Conservation (phyloP, 148 eudicot genomes). For the Chenopodium suecicum region DNA sequence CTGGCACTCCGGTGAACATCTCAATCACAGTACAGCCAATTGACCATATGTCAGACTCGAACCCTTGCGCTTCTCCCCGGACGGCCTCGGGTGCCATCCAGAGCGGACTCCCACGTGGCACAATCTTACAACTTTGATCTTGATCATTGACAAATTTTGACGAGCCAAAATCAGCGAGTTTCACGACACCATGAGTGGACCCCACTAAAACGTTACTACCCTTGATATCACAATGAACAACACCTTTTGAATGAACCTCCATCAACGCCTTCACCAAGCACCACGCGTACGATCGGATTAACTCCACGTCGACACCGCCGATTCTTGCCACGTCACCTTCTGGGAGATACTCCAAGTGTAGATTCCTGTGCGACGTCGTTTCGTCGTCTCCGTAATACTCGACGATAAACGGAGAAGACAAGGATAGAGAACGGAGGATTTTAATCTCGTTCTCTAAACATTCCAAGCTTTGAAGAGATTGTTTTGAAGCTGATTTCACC, state of each 20-base stretch:
- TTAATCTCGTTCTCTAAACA: conserved; percentile 64
- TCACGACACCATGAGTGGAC: conserved; percentile 37
- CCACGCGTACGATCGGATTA: conserved; percentile 48
- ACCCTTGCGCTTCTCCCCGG: conserved; percentile 66
- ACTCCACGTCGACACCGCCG: conserved; percentile 41
- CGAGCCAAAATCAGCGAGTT: conserved; percentile 77
- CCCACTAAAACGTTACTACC: conserved; percentile 62
- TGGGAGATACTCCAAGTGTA: conserved; percentile 69
- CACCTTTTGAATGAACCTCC: conserved; percentile 42
- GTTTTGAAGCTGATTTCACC: conserved; percentile 54
- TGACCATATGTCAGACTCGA: conserved; percentile 77
- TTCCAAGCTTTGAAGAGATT: conserved; percentile 9
- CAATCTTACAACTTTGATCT: background rate
- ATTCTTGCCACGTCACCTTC: conserved; percentile 51
- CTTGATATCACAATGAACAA: conserved; percentile 80
- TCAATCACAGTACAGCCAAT: conserved; percentile 86
- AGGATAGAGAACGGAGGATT: conserved; percentile 45
- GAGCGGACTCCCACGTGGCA: conserved; percentile 78
- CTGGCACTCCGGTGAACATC: conserved; percentile 76
- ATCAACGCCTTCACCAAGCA: conserved; percentile 50
- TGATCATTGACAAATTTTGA: conserved; percentile 22
- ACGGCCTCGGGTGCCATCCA: conserved; percentile 98
- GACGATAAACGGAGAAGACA: conserved; percentile 61
- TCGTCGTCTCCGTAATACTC: conserved; percentile 50
- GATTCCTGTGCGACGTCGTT: conserved; percentile 36